These are phyloP conservation scores for Heliosperma pusillum DNA, from an alignment of 148 eudicot species.

Conservation along the genomic window DNA sequence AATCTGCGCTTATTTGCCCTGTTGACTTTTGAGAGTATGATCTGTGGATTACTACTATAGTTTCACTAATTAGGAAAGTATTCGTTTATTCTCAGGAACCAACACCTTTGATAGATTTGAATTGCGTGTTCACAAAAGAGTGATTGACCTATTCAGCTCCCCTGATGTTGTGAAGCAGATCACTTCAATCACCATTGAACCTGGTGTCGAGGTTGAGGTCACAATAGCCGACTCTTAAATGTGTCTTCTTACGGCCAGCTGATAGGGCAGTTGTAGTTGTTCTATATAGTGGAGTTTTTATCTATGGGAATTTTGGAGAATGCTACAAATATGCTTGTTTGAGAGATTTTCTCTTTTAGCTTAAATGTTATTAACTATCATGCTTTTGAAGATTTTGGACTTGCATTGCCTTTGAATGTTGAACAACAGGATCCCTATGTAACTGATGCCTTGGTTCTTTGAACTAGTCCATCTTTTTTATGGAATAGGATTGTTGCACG, in stretches of 20 bases:
- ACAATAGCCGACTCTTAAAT: constrained; percentile 67
- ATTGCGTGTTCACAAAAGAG: constrained; percentile 75
- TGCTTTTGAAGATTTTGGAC: constrained; percentile 22
- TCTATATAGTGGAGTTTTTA: constrained; percentile 14
- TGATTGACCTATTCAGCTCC: constrained; percentile 74
- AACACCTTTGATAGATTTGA: constrained; percentile 73
- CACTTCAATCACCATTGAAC: constrained; percentile 60
- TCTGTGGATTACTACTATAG: background rate
- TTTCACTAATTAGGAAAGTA: background rate
- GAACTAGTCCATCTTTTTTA: background rate
- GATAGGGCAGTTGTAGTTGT: constrained; percentile 28
- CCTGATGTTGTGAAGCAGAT: constrained; percentile 82
- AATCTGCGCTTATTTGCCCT: too few relatives aligned
- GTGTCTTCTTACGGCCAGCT: background rate
- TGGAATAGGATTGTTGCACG: background rate
- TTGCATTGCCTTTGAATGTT: constrained; percentile 17
- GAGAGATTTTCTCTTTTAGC: constrained; percentile 17
- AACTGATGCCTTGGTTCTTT: background rate
- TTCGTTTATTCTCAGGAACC: constrained; percentile 33
- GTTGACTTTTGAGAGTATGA: background rate
- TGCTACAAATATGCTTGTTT: constrained; percentile 15
- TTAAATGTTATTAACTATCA: constrained; percentile 10
- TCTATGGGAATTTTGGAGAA: constrained; percentile 23
- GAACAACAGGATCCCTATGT: constrained; percentile 17
- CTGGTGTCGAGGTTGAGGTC: constrained; percentile 64